Evolutionary conservation across 306 rosid genomes (phyloP).

Genomic region (Oemleria cerasiformis): DNA sequence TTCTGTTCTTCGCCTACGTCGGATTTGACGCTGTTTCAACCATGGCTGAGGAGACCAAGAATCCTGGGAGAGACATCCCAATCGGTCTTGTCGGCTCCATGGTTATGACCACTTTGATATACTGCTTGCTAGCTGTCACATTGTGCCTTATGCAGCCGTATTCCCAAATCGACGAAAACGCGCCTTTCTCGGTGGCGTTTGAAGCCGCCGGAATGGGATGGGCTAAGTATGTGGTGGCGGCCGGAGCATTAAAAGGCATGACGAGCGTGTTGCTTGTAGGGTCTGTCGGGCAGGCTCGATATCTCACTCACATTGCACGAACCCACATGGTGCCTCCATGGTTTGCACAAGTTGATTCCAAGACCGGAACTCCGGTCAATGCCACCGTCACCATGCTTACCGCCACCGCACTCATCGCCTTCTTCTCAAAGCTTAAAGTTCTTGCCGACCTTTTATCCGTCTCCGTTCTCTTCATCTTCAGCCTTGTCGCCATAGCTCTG

Average conservation of each 20-base stretch:
- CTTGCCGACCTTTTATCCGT: constrained; percentile 64
- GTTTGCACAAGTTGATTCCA: constrained; percentile 61
- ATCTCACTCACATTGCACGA: constrained; percentile 80
- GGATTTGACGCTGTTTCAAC: constrained; percentile 86
- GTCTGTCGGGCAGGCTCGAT: constrained; percentile 79
- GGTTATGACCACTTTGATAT: constrained; percentile 40
- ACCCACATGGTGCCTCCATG: constrained; percentile 91
- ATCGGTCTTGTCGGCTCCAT: constrained; percentile 81
- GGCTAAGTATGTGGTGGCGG: constrained; percentile 82
- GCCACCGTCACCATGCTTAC: constrained; percentile 63
- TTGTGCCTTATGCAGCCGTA: constrained; percentile 69
- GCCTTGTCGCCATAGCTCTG: constrained; percentile 69
- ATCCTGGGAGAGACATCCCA: constrained; percentile 75
- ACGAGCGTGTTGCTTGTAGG: constrained; percentile 66
- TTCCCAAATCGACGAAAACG: constrained; percentile 18
- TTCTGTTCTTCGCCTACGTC: constrained; percentile 76
- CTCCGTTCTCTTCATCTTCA: constrained; percentile 68
- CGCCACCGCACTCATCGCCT: constrained; percentile 57
- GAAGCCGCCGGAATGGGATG: constrained; percentile 63
- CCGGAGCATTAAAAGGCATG: constrained; percentile 84
- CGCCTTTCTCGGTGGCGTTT: constrained; percentile 67
- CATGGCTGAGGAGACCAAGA: constrained; percentile 86
- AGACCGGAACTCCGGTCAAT: constrained; percentile 68
- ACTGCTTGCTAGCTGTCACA: constrained; percentile 61
- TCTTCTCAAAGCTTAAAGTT: constrained; percentile 55